Base-by-base conservation (phyloP, 768 basidiomycete species). In the Suillus brevipes region DNA sequence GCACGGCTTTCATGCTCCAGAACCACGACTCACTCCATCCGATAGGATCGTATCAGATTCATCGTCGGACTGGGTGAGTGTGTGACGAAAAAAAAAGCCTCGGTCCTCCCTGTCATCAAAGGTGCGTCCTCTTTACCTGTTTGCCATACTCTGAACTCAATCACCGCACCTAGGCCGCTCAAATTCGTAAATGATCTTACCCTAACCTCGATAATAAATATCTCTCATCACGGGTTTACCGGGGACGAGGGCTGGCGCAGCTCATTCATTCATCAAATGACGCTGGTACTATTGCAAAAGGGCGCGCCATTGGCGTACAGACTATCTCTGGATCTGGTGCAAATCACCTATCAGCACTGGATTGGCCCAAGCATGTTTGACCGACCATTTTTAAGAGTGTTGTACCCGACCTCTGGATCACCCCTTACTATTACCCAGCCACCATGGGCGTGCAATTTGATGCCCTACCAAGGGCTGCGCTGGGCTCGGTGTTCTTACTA, bases 271-370 rank as follows among this genome's bases (percentile, higher is more conserved):
- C 94, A 45, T 25, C 37, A 80, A 87, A 52, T 91, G 25, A 52
- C 90, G 20, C 80, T 83, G 16, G 28, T 28, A 91, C 88, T 16
- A 79, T 98, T 67, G 78, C 82, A 68, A 89, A 93, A 66, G 82
- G 81, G 43, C 87, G 94, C 60, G 89, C 89, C 34, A 82, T 85
- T 52, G 90, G 89, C 74, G 91, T 91, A 57, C 96, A 98, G 80
- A 95, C 96, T 18, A 92, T 97, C 70, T 97, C 94, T n/a, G 96
- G 96, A 34, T 97, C 96, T 3, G 95, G 95, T 60, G 96, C 95
- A 59, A 95, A 96, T 81, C 95, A 97, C 78, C 84, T 96, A 57
- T 95, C 89, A 36, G 31, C 31, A 31, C 31, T 31, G 81, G 78
- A 78, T 64, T 85, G 87, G 58, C 78, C 76, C 60, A 89, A 90